A percentile compares a stretch with the other conserved stretches of the same genome.
These are phyloP conservation scores for Dendrobium nobile DNA, from an alignment of 106 monocot species.

Conservation along the genomic window DNA sequence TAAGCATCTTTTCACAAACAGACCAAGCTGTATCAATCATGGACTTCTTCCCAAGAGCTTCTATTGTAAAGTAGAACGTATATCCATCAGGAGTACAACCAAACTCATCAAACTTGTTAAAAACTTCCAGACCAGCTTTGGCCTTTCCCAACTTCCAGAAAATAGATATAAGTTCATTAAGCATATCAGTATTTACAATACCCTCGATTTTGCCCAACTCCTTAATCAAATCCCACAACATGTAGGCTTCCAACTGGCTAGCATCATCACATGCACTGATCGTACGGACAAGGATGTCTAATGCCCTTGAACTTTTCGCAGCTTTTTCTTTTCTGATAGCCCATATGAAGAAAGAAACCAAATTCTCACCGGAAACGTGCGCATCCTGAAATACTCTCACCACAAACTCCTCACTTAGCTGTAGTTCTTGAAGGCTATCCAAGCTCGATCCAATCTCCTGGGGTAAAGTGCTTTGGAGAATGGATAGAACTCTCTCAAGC, in stretches of 20 bases:
- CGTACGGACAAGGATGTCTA: conserved; percentile 42
- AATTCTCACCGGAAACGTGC: conserved; percentile 22
- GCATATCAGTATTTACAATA: conserved; percentile 34
- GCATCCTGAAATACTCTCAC: conserved; percentile 38
- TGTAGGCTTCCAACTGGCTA: conserved; percentile 39
- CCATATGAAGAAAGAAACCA: conserved; percentile 62
- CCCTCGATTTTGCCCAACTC: conserved; percentile 53
- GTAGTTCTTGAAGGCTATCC: conserved; percentile 34
- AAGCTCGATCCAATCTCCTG: conserved; percentile 30
- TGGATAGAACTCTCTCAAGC: conserved; percentile 31
- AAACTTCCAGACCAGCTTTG: conserved; percentile 68
- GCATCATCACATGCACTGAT: conserved; percentile 23
- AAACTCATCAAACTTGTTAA: conserved; percentile 63
- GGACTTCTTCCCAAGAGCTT: conserved; percentile 46
- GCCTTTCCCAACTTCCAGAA: conserved; percentile 46
- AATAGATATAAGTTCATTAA: conserved; percentile 54
- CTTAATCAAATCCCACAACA: conserved; percentile 79
- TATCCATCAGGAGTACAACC: conserved; percentile 44
- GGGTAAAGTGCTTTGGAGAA: conserved; percentile 24
- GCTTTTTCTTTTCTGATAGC: conserved; percentile 22
- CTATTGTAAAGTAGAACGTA: conserved; percentile 61
- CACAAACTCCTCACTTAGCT: conserved; percentile 48
- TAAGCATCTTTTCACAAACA: conserved; percentile 84
- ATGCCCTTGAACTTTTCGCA: conserved; percentile 13
- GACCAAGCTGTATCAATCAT: conserved; percentile 47